A percentile compares a stretch with the other conserved stretches of the same genome.
phyloP scores from a whole-genome alignment of 768 basidiomycete species.

The Mycena haematopus region DNA sequence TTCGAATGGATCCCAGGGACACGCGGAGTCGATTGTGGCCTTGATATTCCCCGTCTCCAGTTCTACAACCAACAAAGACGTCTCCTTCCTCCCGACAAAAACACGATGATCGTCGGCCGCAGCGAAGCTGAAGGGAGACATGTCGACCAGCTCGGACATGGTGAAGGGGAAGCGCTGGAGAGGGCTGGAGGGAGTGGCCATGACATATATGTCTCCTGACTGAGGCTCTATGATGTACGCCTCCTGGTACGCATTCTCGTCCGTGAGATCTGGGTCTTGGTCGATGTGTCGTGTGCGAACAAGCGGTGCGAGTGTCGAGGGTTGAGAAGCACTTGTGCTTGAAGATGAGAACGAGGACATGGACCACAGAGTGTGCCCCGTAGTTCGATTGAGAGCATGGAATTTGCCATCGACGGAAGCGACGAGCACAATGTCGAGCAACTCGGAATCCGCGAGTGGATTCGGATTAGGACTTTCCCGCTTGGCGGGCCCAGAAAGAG shows the following conservation, averaged over 20 bases:
- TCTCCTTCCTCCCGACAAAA: conserved; percentile 93
- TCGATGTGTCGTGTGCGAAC: conserved; percentile 73
- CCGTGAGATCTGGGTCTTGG: conserved; percentile 59
- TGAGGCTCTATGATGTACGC: conserved; percentile 95
- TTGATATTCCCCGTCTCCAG: conserved; percentile 83
- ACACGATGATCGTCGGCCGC: conserved; percentile 69
- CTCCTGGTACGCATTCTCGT: conserved; percentile 66
- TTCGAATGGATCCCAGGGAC: conserved; percentile 76
- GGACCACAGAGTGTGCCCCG: conserved; percentile 87
- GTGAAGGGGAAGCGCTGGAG: conserved; percentile 90
- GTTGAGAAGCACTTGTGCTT: conserved; percentile 43
- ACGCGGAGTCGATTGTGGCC: conserved; percentile 75
- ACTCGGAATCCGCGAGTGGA: conserved; percentile 55
- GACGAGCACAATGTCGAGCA: conserved; percentile 86
- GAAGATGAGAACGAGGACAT: conserved; percentile 68
- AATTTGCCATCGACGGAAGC: conserved; percentile 95
- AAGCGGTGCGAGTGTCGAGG: conserved; percentile 71
- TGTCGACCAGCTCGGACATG: conserved; percentile 91
- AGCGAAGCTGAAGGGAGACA: conserved; percentile 81
- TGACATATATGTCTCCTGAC: conserved; percentile 91
- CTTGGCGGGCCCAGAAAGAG: conserved; percentile 36
- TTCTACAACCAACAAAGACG: conserved; percentile 76
- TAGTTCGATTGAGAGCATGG: conserved; percentile 89
- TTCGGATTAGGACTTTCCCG: conserved; percentile 29
- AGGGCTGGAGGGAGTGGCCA: conserved; percentile 68